These are phyloP conservation scores for Xylariaceae sp. DNA, from an alignment of 2,329 filamentous ascomycete genomes.

Conservation along the genomic window DNA sequence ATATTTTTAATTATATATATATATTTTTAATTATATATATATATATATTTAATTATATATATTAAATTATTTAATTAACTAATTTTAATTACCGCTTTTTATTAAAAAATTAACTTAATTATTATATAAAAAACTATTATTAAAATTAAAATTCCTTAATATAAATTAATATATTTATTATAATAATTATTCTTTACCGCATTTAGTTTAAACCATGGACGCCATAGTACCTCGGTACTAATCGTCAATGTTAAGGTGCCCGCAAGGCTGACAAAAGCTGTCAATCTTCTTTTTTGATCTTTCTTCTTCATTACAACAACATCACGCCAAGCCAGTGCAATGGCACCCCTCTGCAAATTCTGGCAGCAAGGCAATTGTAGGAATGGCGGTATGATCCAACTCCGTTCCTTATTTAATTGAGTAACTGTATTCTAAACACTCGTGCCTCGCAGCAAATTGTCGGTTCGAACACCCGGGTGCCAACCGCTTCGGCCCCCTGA, in stretches of 20 bases:
- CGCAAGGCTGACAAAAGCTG: constrained; percentile 4
- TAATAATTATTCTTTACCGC: no score
- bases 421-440: background rate
- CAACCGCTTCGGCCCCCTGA: constrained; percentile 38
- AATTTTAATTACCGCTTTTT: no score
- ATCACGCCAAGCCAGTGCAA: constrained; percentile 3
- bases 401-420: constrained; percentile 12
- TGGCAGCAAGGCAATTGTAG: constrained; percentile 67
- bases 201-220: no score
- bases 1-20: no score
- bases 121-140: no score
- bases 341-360: constrained; percentile 61
- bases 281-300: constrained; percentile 1
- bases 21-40: no score
- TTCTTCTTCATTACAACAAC: background rate
- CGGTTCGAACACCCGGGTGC: constrained; percentile 56
- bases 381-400: constrained; percentile 57
- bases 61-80: no score
- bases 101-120: no score
- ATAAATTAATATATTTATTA: no score
- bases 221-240: no score
- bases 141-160: no score
- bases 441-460: constrained; percentile 48
- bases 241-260: background rate
- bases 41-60: no score